These are phyloP conservation scores for Penicillium flavigenum DNA, from an alignment of 495 filamentous ascomycete species.

Conservation along the genomic window DNA sequence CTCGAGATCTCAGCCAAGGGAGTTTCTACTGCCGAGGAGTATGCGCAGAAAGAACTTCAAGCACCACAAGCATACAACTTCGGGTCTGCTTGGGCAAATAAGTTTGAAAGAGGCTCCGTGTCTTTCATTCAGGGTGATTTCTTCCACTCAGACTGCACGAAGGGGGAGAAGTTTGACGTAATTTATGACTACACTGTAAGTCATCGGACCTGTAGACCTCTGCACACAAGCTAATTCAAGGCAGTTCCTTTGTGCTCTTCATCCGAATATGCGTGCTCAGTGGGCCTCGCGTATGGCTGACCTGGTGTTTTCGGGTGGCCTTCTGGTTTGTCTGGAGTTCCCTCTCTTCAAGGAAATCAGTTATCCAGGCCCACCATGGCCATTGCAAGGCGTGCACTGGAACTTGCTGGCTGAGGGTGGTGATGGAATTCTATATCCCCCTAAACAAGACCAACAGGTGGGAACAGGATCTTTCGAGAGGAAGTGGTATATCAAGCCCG, in stretches of 20 bases:
- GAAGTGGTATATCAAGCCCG: conserved; percentile 26
- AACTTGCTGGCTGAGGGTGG: conserved; percentile 27
- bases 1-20: conserved; percentile 31
- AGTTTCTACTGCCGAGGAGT: conserved; percentile 21
- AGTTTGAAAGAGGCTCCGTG: conserved; percentile 22
- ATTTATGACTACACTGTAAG: conserved; percentile 78
- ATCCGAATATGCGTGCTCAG: conserved; percentile 31
- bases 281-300: conserved; percentile 40
- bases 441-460: not conserved
- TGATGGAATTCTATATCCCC: conserved; percentile 14
- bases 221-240: too few species aligned
- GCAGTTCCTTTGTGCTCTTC: conserved; percentile 46
- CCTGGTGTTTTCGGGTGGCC: conserved; percentile 27
- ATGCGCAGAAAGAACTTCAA: conserved; percentile 17
- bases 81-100: conserved; percentile 2
- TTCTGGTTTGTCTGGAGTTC: conserved; percentile 46
- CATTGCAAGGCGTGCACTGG: conserved; percentile 39
- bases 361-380: conserved; percentile 40
- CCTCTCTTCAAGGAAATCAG: conserved; percentile 40
- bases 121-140: conserved; percentile 64
- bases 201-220: not conserved
- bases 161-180: conserved; percentile 57
- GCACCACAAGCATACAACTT: conserved; percentile 24
- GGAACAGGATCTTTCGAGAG: conserved; percentile 19
- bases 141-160: conserved; percentile 52